phyloP scores from a whole-genome alignment of 1,284 basidiomycete species.

The Apiotrichum brassicae region DNA sequence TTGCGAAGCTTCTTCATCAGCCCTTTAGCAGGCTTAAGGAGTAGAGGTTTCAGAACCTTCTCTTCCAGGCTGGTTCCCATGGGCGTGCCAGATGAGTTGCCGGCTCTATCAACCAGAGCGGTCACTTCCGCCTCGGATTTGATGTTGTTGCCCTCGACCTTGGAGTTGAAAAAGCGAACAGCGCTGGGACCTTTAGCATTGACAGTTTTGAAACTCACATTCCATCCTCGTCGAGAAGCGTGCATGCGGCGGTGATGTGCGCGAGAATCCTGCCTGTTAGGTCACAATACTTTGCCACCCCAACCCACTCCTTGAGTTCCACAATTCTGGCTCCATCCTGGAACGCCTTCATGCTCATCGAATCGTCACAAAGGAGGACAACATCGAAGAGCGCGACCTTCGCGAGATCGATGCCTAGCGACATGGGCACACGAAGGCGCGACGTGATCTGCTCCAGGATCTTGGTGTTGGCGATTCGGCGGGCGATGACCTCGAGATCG shows the following conservation, averaged over 20 bases:
- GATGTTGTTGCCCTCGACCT: slow-evolving; percentile 47
- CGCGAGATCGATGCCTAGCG: slow-evolving; percentile 46
- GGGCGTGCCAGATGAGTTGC: slow-evolving; percentile 13
- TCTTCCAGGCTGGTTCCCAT: slow-evolving; percentile 6
- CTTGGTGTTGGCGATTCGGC: background rate
- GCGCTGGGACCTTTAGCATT: slow-evolving; percentile 10
- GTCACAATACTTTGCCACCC: background rate
- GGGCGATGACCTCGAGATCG: slow-evolving; percentile 3
- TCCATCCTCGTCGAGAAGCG: slow-evolving; percentile 5
- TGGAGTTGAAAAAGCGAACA: slow-evolving; percentile 48
- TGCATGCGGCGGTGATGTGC: slow-evolving; percentile 1
- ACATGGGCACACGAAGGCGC: slow-evolving; percentile 31
- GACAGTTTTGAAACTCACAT: background rate
- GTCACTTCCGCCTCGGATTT: slow-evolving; percentile 34
- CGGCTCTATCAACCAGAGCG: slow-evolving; percentile 28
- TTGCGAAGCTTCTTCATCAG: slow-evolving; percentile 5
- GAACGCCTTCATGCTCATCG: slow-evolving; percentile 43
- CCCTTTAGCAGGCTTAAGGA: slow-evolving; percentile 5
- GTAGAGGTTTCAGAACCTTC: slow-evolving; percentile 7
- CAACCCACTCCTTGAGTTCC: slow-evolving; percentile 20
- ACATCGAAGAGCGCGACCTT: slow-evolving; percentile 46
- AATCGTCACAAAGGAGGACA: slow-evolving; percentile 47
- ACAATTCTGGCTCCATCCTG: slow-evolving; percentile 44
- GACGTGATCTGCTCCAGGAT: background rate
- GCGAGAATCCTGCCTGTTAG: background rate